Base-by-base conservation (phyloP, 148 eudicot genomes). In the Amaranthus cruentus region DNA sequence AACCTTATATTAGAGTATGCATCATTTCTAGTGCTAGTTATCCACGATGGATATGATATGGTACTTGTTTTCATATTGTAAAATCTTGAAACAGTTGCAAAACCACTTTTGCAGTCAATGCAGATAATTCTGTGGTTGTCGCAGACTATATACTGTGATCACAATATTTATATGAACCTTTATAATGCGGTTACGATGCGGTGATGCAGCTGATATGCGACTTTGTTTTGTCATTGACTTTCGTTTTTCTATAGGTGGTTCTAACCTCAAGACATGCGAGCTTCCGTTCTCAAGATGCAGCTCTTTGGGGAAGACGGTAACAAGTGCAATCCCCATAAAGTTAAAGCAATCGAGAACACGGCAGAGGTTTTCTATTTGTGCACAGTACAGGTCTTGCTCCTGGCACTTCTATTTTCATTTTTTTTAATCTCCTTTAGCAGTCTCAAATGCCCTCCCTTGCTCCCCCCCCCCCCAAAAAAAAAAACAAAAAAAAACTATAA, bases 351-450 rank as follows among this genome's bases (percentile, higher is more conserved):
- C n/a, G 58, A 72, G 61, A 52, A 49, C 62, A 67, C 64, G 61
- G 50, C 84, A 55, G 47, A 82, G 82, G 55, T 69, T 86, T 66
- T 69, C 76, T 73, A 74, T 83, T 56, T 71, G 80, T 66, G 88
- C 91, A 4, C 77, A 85, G 62, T 73, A 84, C 78, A 83, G 77
- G 91, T 87, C 81, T 70, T 83, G 14, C 14, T 50, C 67, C 59
- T 68, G 9, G 7, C 28, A 3, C 70, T 68, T 55, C 3, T 10
- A 46, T 61, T 50, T 42, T 68, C 49, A 38, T 5, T 2, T 48
- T 47, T 4, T 44, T 2, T 0, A 28, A 28, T 28, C 38, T 28
- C 38, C 38, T 28, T 28, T 28, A 28, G 38, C 38, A 28, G 49
- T 6, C 55, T 12, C 72, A 11, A 21, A 28, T 28, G 38, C 38